Percentiles rank a stretch among this genome's conserved stretches.
phyloP scores from a whole-genome alignment of 164 flowering plant species.

The Sextonia rubra region DNA sequence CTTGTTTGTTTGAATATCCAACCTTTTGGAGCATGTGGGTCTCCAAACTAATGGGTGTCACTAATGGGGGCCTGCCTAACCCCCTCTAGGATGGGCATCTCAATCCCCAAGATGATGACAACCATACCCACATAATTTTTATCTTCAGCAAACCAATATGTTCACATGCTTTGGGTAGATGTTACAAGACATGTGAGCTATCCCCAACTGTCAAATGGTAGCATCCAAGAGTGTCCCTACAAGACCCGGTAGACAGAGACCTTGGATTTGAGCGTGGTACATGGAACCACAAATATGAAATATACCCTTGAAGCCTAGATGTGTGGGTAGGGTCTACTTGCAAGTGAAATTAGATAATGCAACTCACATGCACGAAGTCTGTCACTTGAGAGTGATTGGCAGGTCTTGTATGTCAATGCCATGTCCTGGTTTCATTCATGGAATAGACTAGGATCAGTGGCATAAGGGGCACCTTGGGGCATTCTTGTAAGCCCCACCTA shows the following conservation, averaged over 20 bases:
- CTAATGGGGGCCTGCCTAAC: not conserved
- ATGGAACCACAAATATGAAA: constrained; percentile 3
- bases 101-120: constrained; percentile 10
- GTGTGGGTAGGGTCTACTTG: not conserved
- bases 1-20: not conserved
- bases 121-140: not conserved
- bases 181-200: constrained; percentile 9
- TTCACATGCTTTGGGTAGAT: constrained; percentile 8
- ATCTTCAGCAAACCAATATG: not conserved
- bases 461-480: not conserved
- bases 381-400: not conserved
- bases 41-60: constrained; percentile 1
- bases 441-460: not conserved
- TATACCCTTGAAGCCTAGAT: constrained; percentile 3
- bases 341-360: not conserved
- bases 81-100: constrained; percentile 8
- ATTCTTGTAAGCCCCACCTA: constrained; percentile 2
- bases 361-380: not conserved
- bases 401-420: not conserved
- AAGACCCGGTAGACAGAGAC: constrained; percentile 1
- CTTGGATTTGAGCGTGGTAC: not conserved
- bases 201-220: constrained; percentile 3
- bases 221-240: not conserved
- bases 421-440: not conserved
- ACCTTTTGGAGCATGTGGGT: not conserved